These are phyloP conservation scores for Penicillium parvum DNA, from an alignment of 495 filamentous ascomycete genomes.

Conservation along the genomic window DNA sequence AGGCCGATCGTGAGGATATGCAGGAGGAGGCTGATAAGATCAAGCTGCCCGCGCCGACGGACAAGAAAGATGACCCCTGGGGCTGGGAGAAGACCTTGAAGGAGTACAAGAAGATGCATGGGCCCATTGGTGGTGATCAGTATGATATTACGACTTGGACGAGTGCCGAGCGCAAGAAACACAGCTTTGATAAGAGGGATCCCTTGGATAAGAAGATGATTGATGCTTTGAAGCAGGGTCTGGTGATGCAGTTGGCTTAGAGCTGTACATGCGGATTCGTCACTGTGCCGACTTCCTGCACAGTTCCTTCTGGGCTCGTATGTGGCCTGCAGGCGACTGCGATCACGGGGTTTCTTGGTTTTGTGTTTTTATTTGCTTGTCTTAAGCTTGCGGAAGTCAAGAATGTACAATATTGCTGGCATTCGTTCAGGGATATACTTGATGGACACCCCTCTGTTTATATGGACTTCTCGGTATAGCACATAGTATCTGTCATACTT, in stretches of 20 bases:
- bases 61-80: constrained; percentile 23
- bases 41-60: constrained; percentile 11
- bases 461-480: no score
- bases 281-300: no score
- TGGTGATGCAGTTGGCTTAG: constrained; percentile 10
- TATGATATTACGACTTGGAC: constrained; percentile 24
- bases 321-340: no score
- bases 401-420: no score
- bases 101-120: constrained; percentile 7
- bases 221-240: constrained; percentile 20
- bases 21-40: constrained; percentile 4
- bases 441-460: no score
- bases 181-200: constrained; percentile 20
- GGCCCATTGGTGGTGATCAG: constrained; percentile 20
- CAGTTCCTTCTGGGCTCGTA: no score
- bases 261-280: no score
- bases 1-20: not conserved
- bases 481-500: no score
- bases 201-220: constrained; percentile 15
- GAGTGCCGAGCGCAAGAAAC: constrained; percentile 15
- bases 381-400: no score
- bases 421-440: no score
- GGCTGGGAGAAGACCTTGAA: constrained; percentile 1
- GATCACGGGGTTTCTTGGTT: no score
- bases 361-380: no score